Evolutionary conservation across 164 flowering plant genomes (phyloP).

Genomic region (Piper longum): DNA sequence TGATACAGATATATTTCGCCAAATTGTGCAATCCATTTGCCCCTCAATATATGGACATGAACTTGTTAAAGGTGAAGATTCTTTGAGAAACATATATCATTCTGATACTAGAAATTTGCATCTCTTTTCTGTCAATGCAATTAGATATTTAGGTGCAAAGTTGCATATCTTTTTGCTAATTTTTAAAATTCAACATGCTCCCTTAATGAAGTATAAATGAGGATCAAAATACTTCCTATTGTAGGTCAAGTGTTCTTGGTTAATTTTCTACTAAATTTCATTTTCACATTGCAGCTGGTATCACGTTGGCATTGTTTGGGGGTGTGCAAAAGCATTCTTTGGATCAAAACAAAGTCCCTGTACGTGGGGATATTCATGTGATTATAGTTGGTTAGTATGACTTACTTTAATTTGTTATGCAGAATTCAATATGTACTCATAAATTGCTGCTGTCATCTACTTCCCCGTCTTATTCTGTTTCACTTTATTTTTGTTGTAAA

Average conservation of each 20-base stretch:
- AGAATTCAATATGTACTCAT: neutral
- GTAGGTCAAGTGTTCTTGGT: too few relatives aligned
- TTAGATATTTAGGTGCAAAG: too few relatives aligned
- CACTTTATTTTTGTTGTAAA: too few relatives aligned
- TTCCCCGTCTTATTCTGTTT: too few relatives aligned
- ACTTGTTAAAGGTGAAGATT: slow-evolving; percentile 71
- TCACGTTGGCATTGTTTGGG: slow-evolving; percentile 78
- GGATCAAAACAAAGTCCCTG: slow-evolving; percentile 94
- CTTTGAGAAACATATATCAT: neutral
- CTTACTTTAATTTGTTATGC: neutral
- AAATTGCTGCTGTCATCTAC: neutral
- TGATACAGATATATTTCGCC: slow-evolving; percentile 75
- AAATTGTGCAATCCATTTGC: slow-evolving; percentile 84
- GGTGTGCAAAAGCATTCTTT: slow-evolving; percentile 83
- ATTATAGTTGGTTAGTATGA: slow-evolving; percentile 64
- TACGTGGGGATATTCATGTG: slow-evolving; percentile 96
- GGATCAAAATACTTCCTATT: too few relatives aligned
- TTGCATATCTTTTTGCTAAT: too few relatives aligned
- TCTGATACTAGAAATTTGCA: neutral
- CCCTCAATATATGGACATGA: slow-evolving; percentile 99
- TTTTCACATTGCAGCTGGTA: slow-evolving; percentile 54
- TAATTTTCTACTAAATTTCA: neutral
- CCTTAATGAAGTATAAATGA: too few relatives aligned
- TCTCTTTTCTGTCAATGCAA: neutral
- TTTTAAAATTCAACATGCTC: too few relatives aligned